These are phyloP conservation scores for Pseudopithomyces chartarum DNA, from an alignment of 2,329 filamentous ascomycete genomes.

Conservation along the genomic window DNA sequence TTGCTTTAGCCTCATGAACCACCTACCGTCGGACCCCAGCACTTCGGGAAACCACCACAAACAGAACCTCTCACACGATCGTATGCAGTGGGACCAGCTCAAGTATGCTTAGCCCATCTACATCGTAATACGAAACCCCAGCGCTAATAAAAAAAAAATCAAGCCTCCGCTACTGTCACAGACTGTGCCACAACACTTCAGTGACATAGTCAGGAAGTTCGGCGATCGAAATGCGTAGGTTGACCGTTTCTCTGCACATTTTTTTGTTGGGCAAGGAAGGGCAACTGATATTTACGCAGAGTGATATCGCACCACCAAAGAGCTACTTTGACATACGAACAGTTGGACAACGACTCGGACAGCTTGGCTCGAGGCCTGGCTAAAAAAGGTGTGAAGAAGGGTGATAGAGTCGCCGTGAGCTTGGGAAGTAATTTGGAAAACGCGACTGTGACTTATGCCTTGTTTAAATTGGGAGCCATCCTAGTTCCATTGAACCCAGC, in stretches of 20 bases:
- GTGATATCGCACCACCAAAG: slow-evolving; percentile 68
- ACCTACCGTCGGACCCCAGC: too few relatives aligned
- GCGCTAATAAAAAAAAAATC: slow-evolving; percentile 17
- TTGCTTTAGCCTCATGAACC: too few relatives aligned
- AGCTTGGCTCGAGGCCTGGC: slow-evolving; percentile 72
- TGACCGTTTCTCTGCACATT: not conserved
- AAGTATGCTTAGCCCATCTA: slow-evolving; percentile 25
- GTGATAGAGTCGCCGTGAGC: slow-evolving; percentile 83
- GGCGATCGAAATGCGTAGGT: slow-evolving; percentile 67
- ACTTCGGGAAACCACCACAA: too few relatives aligned
- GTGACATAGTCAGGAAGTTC: slow-evolving; percentile 64
- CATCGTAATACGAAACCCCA: not conserved
- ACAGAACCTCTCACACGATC: slow-evolving; percentile 6
- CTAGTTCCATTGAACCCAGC: slow-evolving; percentile 91
- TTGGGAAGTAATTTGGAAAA: slow-evolving; percentile 86
- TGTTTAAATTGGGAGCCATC: slow-evolving; percentile 93
- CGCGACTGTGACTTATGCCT: slow-evolving; percentile 79
- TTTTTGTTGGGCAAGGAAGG: slow-evolving; percentile 1
- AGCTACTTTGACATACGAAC: slow-evolving; percentile 70
- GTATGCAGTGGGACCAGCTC: slow-evolving; percentile 36
- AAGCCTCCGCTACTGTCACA: slow-evolving; percentile 69
- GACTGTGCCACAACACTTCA: slow-evolving; percentile 76
- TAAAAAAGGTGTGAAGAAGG: slow-evolving; percentile 75
- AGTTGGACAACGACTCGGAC: slow-evolving; percentile 78
- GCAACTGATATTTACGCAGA: slow-evolving; percentile 38